Evolutionary conservation across 2,329 filamentous ascomycete genomes (phyloP).

Genomic region (Colletotrichum zoysiae): DNA sequence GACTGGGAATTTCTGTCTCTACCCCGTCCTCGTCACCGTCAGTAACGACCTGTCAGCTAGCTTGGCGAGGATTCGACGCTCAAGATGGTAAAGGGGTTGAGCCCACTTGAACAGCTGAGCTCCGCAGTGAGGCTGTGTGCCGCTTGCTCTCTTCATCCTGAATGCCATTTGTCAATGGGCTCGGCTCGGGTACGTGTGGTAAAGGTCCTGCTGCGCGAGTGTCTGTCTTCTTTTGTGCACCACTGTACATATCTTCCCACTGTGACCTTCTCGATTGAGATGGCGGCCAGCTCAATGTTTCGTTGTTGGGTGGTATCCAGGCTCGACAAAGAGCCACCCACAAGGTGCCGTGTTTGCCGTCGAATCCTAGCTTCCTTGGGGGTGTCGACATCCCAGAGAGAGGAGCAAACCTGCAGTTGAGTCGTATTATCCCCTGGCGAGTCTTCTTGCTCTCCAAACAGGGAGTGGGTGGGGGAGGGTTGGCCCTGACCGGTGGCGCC

Average conservation of each 20-base stretch:
- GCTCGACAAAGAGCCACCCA: slow-evolving; percentile 10
- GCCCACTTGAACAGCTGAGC: slow-evolving; percentile 25
- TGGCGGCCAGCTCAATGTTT: slow-evolving; percentile 12
- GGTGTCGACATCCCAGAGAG: slow-evolving; percentile 8
- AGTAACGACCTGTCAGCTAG: slow-evolving; percentile 15
- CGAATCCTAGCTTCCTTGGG: slow-evolving; percentile 8
- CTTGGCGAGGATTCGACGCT: slow-evolving; percentile 16
- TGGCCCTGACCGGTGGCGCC: not conserved
- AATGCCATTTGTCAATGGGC: slow-evolving; percentile 10
- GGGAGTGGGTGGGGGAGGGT: slow-evolving; percentile 17
- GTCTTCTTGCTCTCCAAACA: slow-evolving; percentile 8
- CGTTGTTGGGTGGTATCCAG: slow-evolving; percentile 9
- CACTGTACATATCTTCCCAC: not conserved
- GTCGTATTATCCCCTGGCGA: slow-evolving; percentile 20
- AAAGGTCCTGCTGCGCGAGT: slow-evolving; percentile 3
- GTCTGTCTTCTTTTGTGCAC: slow-evolving; percentile 8
- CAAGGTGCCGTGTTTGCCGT: slow-evolving; percentile 37
- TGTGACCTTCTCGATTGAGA: slow-evolving; percentile 40
- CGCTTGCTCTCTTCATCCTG: slow-evolving; percentile 7
- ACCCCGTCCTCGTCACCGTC: slow-evolving; percentile 9
- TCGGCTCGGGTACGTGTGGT: slow-evolving; percentile 22
- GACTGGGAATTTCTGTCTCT: slow-evolving; percentile 29
- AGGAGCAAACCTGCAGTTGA: slow-evolving; percentile 3
- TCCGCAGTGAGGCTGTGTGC: slow-evolving; percentile 27
- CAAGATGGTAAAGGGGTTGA: slow-evolving; percentile 14